Percentiles rank a stretch among this genome's conserved stretches.
Conservation (phyloP, 1,284 basidiomycete genomes). For the Taiwanofungus camphoratus region DNA sequence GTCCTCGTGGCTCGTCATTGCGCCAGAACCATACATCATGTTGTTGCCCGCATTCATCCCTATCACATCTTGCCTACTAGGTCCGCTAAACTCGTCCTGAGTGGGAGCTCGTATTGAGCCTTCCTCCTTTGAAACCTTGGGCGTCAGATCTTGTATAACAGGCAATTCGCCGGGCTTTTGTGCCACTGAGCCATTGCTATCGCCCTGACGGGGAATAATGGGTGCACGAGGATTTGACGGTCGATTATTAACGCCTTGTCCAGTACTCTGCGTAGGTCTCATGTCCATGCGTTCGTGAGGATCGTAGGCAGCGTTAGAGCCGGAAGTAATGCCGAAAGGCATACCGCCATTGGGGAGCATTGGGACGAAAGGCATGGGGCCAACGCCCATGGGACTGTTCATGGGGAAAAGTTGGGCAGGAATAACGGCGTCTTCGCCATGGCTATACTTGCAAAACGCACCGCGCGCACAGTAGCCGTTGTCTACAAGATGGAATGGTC, state of each 20-base stretch:
- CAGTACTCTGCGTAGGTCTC: constrained; percentile 34
- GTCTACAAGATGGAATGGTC: constrained; percentile 42
- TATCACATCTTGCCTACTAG: constrained; percentile 2
- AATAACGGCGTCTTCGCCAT: constrained; percentile 77
- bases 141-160: constrained; percentile 76
- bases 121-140: constrained; percentile 34
- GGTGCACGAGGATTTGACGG: constrained; percentile 48
- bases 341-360: constrained; percentile 42
- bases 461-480: constrained; percentile 90
- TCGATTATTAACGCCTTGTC: constrained; percentile 25
- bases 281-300: constrained; percentile 78
- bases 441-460: constrained; percentile 87
- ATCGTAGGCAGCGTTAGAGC: constrained; percentile 55
- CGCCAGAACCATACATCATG: not conserved
- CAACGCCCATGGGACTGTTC: constrained; percentile 31
- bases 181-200: constrained; percentile 38
- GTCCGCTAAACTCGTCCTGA: not conserved
- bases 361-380: constrained; percentile 56
- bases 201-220: constrained; percentile 44
- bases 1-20: constrained; percentile 13
- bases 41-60: constrained; percentile 10
- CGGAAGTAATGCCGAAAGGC: constrained; percentile 34
- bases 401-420: constrained; percentile 62
- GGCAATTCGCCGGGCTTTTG: constrained; percentile 61
- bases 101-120: constrained; percentile 8